Percentiles rank a stretch among this genome's conserved stretches.
phyloP scores from a whole-genome alignment of 2,329 filamentous ascomycete species.

The Helminthosporium solani region DNA sequence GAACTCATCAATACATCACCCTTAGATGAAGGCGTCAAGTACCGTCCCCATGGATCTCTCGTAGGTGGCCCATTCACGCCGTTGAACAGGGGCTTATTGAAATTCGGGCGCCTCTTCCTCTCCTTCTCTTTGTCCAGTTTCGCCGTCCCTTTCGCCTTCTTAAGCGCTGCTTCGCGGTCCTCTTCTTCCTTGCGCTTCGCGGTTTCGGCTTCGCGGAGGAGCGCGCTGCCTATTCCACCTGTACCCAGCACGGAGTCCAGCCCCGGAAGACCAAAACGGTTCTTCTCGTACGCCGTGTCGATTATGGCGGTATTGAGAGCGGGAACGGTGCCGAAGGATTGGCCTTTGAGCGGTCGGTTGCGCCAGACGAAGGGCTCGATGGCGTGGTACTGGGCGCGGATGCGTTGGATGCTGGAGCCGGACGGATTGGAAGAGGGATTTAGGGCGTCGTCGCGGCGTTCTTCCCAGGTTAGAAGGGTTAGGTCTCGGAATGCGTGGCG shows the following conservation, averaged over 20 bases:
- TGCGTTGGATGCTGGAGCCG: constrained; percentile 17
- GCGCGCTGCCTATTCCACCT: constrained; percentile 7
- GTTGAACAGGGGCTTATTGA: constrained; percentile 22
- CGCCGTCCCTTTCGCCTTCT: not conserved
- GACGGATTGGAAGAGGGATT: constrained; percentile 5
- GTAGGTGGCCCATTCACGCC: constrained; percentile 13
- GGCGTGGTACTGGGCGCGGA: constrained; percentile 12
- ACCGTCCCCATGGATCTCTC: not conserved
- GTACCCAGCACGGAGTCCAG: constrained; percentile 9
- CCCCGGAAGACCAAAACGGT: constrained; percentile 11
- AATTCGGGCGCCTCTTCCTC: constrained; percentile 3
- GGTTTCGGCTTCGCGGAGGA: constrained; percentile 6
- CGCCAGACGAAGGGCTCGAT: constrained; percentile 34
- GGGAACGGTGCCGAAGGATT: constrained; percentile 6
- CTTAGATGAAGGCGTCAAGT: not conserved
- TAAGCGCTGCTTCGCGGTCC: not conserved
- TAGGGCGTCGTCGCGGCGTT: constrained; percentile 30
- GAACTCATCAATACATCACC: not conserved
- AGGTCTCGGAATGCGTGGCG: constrained; percentile 43
- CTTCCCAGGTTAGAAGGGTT: constrained; percentile 45
- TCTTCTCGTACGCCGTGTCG: constrained; percentile 13
- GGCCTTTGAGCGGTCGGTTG: constrained; percentile 3
- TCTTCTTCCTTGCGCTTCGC: constrained; percentile 2
- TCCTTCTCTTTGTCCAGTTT: not conserved
- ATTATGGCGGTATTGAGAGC: not conserved